Base-by-base conservation (phyloP, 1,284 basidiomycete species). In the Sanghuangporus weigelae region DNA sequence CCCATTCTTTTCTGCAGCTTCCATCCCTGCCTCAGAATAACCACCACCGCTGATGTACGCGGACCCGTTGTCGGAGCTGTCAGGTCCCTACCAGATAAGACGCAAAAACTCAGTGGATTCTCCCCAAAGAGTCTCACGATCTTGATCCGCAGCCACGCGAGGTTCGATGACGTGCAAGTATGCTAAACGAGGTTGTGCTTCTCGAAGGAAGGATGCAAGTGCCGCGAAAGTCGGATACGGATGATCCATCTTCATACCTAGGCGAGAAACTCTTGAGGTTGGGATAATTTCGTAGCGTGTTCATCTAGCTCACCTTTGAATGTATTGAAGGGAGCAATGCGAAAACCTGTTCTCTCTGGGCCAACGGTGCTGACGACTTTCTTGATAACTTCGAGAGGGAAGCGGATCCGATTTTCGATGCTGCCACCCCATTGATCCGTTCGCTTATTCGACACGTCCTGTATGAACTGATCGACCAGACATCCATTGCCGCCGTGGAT, bases 151-250 rank as follows among this genome's bases (percentile, higher is more conserved):
- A 5, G 63, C 31, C 5, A 60, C 50, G 19, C 63, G 63, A 3
- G 63, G 58, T 68, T 87, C 85, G 36, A 84, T 72, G 46, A 81
- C 73, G 69, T 90, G 87, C n/a, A 87, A 63, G 68, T 85, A 89
- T 1, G 83, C 83, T 11, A 87, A 72, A 10, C 77, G 69, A 21
- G 84, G 80, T 69, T 80, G 77, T 1, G 63, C 60, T 5, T 68
- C 60, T 35, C 72, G 71, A 10, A 81, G 62, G 5, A 68, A 55
- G 0, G 69, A 64, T 16, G 78, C 71, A 53, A 81, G 69, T 65
- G 78, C 70, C 3, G 71, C 66, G 68, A 79, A 81, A 46, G 78
- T 77, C 7, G 77, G 75, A 19, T 78, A 66, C 0, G 80, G 78
- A 64, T 78, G 71, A 26, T 69, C 66, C 69, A 77, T 75, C 69